Conservation (phyloP, 148 eudicot genomes). For the Agrostemma githago region DNA sequence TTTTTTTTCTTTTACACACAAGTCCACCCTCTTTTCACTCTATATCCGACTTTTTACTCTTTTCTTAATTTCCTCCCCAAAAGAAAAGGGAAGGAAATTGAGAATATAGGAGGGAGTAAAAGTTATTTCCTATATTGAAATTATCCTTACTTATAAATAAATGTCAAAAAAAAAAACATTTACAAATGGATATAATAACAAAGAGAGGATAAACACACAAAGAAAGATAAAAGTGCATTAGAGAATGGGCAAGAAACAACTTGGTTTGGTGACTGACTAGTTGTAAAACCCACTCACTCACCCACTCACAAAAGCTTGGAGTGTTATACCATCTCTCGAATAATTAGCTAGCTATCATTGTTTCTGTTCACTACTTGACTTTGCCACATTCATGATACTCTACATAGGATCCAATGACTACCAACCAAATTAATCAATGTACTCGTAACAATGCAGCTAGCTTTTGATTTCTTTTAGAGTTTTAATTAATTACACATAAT, state of each 20-base stretch:
- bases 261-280: conserved; percentile 13
- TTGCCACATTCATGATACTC: conserved; percentile 11
- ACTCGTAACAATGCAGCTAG: neutral
- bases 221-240: neutral
- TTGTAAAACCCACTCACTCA: conserved; percentile 23
- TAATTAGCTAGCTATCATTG: conserved; percentile 17
- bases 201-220: neutral
- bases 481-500: conserved; percentile 3
- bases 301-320: neutral
- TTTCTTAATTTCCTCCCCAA: too few relatives aligned
- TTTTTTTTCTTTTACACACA: too few relatives aligned
- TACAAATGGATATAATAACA: neutral
- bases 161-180: neutral
- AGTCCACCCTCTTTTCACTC: too few relatives aligned
- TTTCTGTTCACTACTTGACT: conserved; percentile 18
- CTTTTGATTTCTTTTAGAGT: conserved; percentile 1
- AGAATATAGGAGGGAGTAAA: too few relatives aligned
- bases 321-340: conserved; percentile 10
- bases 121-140: too few relatives aligned
- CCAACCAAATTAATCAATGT: neutral
- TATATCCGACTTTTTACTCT: too few relatives aligned
- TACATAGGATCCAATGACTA: conserved; percentile 25
- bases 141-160: too few relatives aligned
- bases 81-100: too few relatives aligned
- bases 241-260: conserved; percentile 10